A percentile compares a stretch with the other conserved stretches of the same genome.
These are phyloP conservation scores for Zangia roseola DNA, from an alignment of 768 basidiomycete genomes.

Conservation along the genomic window DNA sequence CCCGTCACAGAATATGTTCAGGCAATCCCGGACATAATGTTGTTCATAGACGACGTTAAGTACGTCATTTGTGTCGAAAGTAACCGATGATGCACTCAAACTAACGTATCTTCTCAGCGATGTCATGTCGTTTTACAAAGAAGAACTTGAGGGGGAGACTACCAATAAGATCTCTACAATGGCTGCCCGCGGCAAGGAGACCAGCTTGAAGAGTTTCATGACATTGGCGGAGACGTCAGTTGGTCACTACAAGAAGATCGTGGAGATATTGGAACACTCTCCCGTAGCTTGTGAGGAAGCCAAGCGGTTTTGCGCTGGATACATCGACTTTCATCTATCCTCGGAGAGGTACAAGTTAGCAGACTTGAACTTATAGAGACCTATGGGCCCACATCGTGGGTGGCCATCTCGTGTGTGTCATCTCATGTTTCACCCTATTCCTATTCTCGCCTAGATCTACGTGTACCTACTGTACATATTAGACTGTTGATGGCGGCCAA, in stretches of 20 bases:
- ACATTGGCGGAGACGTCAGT: constrained; percentile 21
- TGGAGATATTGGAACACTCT: constrained; percentile 18
- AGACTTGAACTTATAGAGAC: constrained; percentile 14
- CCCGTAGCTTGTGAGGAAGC: constrained; percentile 5
- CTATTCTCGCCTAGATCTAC: too few relatives aligned
- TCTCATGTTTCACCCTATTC: too few relatives aligned
- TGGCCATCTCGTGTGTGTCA: too few relatives aligned
- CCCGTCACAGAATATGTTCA: constrained; percentile 33
- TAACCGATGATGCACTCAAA: not conserved
- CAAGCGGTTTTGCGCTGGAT: constrained; percentile 14
- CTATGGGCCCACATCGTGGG: too few relatives aligned
- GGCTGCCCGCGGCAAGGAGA: constrained; percentile 17
- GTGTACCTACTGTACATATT: too few relatives aligned
- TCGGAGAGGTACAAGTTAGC: constrained; percentile 19
- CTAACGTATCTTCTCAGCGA: constrained; percentile 27
- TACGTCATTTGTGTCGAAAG: constrained; percentile 14
- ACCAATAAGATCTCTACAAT: constrained; percentile 32
- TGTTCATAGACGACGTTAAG: constrained; percentile 33
- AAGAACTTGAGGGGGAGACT: constrained; percentile 33
- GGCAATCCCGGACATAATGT: constrained; percentile 28
- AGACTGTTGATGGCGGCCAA: too few relatives aligned
- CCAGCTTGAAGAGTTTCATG: constrained; percentile 25
- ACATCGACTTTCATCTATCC: constrained; percentile 20
- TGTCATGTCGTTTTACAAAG: constrained; percentile 37
- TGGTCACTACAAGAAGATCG: constrained; percentile 17